phyloP scores from a whole-genome alignment of 768 basidiomycete species.

The Suillus cothurnatus region DNA sequence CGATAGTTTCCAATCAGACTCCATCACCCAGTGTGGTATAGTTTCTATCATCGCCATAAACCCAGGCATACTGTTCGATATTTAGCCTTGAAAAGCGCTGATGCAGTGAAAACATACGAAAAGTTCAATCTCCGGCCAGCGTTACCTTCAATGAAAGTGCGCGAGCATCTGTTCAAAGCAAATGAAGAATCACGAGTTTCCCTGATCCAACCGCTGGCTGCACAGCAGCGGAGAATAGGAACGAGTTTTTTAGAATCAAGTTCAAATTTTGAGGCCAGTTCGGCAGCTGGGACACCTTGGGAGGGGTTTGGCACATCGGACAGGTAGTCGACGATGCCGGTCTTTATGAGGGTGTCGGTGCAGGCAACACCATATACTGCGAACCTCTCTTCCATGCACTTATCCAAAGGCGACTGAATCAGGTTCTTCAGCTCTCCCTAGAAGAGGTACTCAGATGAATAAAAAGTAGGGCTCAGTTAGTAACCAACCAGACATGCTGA shows the following conservation, averaged over 20 bases:
- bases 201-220: constrained; percentile 20
- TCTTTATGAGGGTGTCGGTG: not conserved
- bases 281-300: not conserved
- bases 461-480: not conserved
- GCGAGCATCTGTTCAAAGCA: constrained; percentile 20
- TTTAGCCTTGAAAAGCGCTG: not conserved
- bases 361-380: constrained; percentile 17
- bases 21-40: constrained; percentile 15
- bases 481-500: constrained; percentile 1
- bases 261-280: not conserved
- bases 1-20: constrained; percentile 23
- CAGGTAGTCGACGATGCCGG: not conserved
- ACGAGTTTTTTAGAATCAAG: not conserved
- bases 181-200: constrained; percentile 21
- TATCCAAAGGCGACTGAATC: constrained; percentile 9
- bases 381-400: constrained; percentile 3
- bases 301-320: not conserved
- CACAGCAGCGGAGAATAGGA: constrained; percentile 19
- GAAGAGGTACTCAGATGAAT: not conserved
- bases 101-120: constrained; percentile 10
- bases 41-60: constrained; percentile 14
- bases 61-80: constrained; percentile 15
- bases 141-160: constrained; percentile 15
- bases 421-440: constrained; percentile 9
- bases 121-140: constrained; percentile 17